phyloP scores from a whole-genome alignment of 2,329 filamentous ascomycete species.

The Cercospora brassicicola region DNA sequence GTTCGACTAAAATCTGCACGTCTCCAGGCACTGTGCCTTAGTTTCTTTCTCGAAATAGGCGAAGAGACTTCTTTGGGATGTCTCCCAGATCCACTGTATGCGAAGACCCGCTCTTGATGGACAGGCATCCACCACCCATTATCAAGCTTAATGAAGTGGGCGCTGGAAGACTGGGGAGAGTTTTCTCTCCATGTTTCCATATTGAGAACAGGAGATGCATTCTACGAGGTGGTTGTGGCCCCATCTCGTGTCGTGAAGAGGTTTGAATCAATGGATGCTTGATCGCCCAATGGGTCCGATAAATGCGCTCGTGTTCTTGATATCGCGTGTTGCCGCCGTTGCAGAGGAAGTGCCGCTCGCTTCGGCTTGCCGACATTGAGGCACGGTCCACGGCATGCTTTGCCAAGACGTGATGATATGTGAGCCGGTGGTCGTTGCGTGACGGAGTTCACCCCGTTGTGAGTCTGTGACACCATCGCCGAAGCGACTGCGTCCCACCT shows the following conservation, averaged over 20 bases:
- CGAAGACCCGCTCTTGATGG: slow-evolving; percentile 1
- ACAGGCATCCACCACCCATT: slow-evolving; percentile 1
- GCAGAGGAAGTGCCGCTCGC: slow-evolving; percentile 6
- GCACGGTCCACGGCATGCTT: background rate
- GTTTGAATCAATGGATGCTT: background rate
- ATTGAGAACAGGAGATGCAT: background rate
- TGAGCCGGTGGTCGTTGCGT: background rate
- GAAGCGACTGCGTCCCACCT: background rate
- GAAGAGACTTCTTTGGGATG: background rate
- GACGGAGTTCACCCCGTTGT: background rate
- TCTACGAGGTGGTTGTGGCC: background rate
- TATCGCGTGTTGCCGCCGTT: background rate
- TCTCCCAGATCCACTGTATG: slow-evolving; percentile 1
- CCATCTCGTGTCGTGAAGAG: background rate
- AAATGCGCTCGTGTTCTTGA: background rate
- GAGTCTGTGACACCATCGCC: background rate
- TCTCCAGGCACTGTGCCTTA: background rate
- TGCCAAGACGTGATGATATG: background rate
- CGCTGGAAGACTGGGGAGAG: background rate
- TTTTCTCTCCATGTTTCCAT: background rate
- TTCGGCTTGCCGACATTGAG: slow-evolving; percentile 3
- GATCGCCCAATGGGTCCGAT: background rate
- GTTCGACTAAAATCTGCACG: background rate
- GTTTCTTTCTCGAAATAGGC: slow-evolving; percentile 2
- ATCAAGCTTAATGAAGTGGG: background rate